Base-by-base conservation (phyloP, 2,329 filamentous ascomycete species). In the Penicillium hordei region DNA sequence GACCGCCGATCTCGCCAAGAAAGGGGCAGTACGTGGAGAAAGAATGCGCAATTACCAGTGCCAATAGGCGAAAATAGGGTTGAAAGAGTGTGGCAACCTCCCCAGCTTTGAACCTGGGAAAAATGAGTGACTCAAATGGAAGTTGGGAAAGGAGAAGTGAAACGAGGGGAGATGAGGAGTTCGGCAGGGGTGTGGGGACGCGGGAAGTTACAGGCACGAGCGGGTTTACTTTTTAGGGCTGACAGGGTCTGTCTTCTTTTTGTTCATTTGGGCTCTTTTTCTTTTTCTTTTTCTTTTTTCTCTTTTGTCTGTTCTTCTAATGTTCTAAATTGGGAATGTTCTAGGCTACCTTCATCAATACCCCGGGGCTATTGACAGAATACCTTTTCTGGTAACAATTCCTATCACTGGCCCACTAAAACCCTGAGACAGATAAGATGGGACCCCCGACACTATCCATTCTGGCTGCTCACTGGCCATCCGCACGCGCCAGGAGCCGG, bases 21-120 rank as follows among this genome's bases (percentile, higher is more conserved):
- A 64, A 66, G 61, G 65, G 58, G 31, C 38, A 42, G 48, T 46
- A 55, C 58, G 55, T 48, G 58, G 57, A 59, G 58, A 61, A 64
- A 39, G 60, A 65, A 65, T 62, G 65, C 29, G 34, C n/a, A 29
- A 27, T 17, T 55, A 19, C n/a, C 43, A 31, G 40, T 27, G 5
- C 17, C 34, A 43, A 40, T 36, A 50, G 36, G 48, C 23, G 8
- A 29, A 31, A 39, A 40, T 39, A 45, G 33, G 48, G 10, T 23
- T 38, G 40, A 59, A 60, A 46, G 60, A 62, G 34, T 40, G 62
- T 23, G 15, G 19, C n/a, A 39, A 39, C 9, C n/a, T 12, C 36
- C 6, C n/a, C 7, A 2, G 36, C 5, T 19, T 39, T 0, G 17
- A 38, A n/a, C 5, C 15, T 9, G 9, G n/a, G n/a, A 12, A 34